Percentiles rank a stretch among this genome's conserved stretches.
Conservation (phyloP, 805 yeast species). For the Starmerella sp. region DNA sequence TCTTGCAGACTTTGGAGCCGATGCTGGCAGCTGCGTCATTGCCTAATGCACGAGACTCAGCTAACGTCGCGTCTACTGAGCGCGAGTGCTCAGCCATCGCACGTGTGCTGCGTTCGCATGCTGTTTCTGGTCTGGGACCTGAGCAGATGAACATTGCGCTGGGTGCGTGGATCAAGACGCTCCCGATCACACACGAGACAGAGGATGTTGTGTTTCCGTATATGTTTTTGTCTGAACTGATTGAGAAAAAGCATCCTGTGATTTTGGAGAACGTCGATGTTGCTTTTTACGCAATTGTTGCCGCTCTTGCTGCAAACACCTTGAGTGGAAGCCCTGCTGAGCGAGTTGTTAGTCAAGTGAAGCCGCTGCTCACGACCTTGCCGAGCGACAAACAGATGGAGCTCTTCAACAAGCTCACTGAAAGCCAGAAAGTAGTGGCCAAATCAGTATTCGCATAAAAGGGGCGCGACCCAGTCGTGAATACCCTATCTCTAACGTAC, state of each 20-base stretch:
- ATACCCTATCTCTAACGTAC: background rate
- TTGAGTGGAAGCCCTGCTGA: conserved; percentile 64
- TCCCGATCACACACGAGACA: conserved; percentile 75
- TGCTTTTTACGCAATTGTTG: conserved; percentile 57
- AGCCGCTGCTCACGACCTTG: conserved; percentile 48
- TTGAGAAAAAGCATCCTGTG: conserved; percentile 53
- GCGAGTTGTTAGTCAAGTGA: conserved; percentile 49
- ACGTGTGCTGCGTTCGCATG: conserved; percentile 58
- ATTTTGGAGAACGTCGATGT: conserved; percentile 45
- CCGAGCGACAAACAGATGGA: conserved; percentile 62
- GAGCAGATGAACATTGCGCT: conserved; percentile 48
- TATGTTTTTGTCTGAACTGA: conserved; percentile 58
- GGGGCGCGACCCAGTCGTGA: background rate
- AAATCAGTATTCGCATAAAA: conserved; percentile 42
- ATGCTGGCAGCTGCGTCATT: conserved; percentile 59
- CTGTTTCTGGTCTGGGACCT: conserved; percentile 40
- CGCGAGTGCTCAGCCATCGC: conserved; percentile 75
- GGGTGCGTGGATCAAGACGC: conserved; percentile 64
- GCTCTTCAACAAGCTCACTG: conserved; percentile 50
- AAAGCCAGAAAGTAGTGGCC: conserved; percentile 48
- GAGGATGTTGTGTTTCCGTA: conserved; percentile 84
- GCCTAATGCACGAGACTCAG: conserved; percentile 79
- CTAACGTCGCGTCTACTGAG: conserved; percentile 77
- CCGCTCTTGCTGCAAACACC: conserved; percentile 59
- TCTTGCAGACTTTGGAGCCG: conserved; percentile 60